phyloP scores from a whole-genome alignment of 2,329 filamentous ascomycete genomes.

The Eutypella sp. region DNA sequence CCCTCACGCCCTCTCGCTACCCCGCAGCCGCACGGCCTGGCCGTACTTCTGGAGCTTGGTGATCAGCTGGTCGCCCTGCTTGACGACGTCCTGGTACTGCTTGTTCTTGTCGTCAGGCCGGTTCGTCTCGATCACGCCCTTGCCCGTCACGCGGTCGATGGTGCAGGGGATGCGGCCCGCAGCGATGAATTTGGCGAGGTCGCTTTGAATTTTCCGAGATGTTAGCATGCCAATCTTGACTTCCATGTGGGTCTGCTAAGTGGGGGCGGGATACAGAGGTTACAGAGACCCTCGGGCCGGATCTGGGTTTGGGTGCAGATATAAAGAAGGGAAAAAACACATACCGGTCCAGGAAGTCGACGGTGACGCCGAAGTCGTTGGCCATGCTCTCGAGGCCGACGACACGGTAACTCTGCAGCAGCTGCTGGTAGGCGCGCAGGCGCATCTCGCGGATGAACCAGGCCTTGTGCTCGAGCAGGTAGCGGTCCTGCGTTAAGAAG shows the following conservation, averaged over 20 bases:
- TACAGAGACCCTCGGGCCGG: neutral
- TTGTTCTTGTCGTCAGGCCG: constrained; percentile 99
- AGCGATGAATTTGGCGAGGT: constrained; percentile 95
- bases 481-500: constrained; percentile 91
- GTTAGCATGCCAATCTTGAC: too few relatives aligned
- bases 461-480: constrained; percentile 89
- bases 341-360: constrained; percentile 92
- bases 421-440: constrained; percentile 90
- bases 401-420: constrained; percentile 94
- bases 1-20: constrained; percentile 79
- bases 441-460: constrained; percentile 99
- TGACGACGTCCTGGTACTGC: constrained; percentile 97
- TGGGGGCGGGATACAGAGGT: neutral
- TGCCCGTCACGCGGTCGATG: constrained; percentile 93
- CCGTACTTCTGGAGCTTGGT: constrained; percentile 99
- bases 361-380: constrained; percentile 90
- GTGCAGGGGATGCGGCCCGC: constrained; percentile 92
- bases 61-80: constrained; percentile 95
- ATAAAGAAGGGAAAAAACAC: constrained; percentile 24
- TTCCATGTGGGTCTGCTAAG: too few relatives aligned
- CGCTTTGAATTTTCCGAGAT: too few relatives aligned
- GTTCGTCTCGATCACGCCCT: constrained; percentile 97
- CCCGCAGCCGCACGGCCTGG: constrained; percentile 87
- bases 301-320: too few relatives aligned
- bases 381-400: constrained; percentile 98